Evolutionary conservation across 139 green algal genomes (phyloP).

Genomic region (Dunaliella primolecta): DNA sequence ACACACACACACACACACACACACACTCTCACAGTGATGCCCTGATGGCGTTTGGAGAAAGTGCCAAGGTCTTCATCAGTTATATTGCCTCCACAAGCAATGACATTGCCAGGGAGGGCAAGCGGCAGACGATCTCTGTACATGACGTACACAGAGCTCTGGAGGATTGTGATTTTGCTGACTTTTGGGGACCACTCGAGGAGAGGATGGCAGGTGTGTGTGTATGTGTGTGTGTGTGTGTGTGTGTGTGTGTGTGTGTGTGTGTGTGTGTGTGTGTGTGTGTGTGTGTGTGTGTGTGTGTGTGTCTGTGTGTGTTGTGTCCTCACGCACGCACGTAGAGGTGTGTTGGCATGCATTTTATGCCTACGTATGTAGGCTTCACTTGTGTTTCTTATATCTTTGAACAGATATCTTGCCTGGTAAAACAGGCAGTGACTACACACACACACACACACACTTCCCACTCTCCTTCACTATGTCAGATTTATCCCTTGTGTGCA

Average conservation of each 20-base stretch:
- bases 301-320: too few relatives aligned
- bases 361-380: too few relatives aligned
- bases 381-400: too few relatives aligned
- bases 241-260: slow-evolving; percentile 1
- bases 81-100: slow-evolving; percentile 84
- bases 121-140: slow-evolving; percentile 74
- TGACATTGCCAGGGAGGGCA: slow-evolving; percentile 76
- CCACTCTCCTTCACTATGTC: too few relatives aligned
- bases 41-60: slow-evolving; percentile 72
- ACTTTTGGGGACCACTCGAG: slow-evolving; percentile 66
- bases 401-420: too few relatives aligned
- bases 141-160: slow-evolving; percentile 79
- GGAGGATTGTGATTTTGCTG: slow-evolving; percentile 76
- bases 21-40: slow-evolving; percentile 47
- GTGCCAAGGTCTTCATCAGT: slow-evolving; percentile 85
- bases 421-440: too few relatives aligned
- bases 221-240: not conserved
- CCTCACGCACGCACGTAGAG: too few relatives aligned
- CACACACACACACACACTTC: too few relatives aligned
- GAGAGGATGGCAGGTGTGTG: slow-evolving; percentile 60
- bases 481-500: too few relatives aligned
- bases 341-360: too few relatives aligned
- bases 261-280: not conserved
- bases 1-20: not conserved
- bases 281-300: not conserved